These are phyloP conservation scores for Trichophyton verrucosum DNA, from an alignment of 2,329 filamentous ascomycete genomes.

Conservation along the genomic window DNA sequence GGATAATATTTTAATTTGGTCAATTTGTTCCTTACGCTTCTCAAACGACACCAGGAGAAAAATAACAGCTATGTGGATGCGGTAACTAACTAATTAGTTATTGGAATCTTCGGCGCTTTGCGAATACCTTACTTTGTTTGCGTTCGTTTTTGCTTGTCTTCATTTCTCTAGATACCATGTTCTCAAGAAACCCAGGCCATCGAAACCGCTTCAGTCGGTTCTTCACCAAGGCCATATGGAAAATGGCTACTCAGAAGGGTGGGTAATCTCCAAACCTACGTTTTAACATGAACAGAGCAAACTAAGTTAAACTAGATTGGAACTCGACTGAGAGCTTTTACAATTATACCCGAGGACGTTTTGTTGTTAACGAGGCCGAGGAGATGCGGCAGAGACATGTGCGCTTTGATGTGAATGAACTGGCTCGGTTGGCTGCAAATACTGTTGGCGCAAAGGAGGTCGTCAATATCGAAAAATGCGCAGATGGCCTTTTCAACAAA, in stretches of 20 bases:
- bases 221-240: not conserved
- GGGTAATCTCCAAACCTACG: not conserved
- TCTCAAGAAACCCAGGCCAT: not conserved
- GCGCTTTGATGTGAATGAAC: conserved; percentile 24
- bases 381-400: conserved; percentile 5
- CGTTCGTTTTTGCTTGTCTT: too few relatives aligned
- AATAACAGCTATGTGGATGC: too few relatives aligned
- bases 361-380: conserved; percentile 3
- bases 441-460: conserved; percentile 20
- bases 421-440: conserved; percentile 21
- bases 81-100: too few relatives aligned
- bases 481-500: conserved; percentile 25
- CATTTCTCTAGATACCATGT: not conserved
- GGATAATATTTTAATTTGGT: too few relatives aligned
- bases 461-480: conserved; percentile 23
- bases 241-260: not conserved
- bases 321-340: conserved; percentile 16
- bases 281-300: not conserved
- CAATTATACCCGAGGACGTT: conserved; percentile 7
- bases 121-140: too few relatives aligned
- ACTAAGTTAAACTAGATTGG: conserved; percentile 14
- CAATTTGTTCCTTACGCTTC: too few relatives aligned
- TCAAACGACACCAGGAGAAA: too few relatives aligned
- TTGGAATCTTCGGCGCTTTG: too few relatives aligned
- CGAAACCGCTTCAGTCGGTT: not conserved